phyloP scores from a whole-genome alignment of 306 rosid genomes.

The Cucurbita maxima region DNA sequence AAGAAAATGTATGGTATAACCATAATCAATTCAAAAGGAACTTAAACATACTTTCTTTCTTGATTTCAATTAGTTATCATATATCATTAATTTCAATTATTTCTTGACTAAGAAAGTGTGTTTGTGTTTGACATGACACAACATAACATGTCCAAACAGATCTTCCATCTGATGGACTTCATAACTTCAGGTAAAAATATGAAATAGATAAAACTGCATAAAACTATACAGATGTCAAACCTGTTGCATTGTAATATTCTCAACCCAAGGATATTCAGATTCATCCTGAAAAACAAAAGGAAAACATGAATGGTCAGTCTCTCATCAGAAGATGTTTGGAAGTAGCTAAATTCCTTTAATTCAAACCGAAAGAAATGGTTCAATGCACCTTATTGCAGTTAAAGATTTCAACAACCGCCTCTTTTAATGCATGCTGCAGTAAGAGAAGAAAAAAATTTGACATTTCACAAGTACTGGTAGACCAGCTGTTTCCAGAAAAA shows the following conservation, averaged over 20 bases:
- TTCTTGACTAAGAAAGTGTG: background rate
- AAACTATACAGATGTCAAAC: slow-evolving; percentile 15
- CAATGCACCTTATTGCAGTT: slow-evolving; percentile 48
- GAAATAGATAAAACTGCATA: background rate
- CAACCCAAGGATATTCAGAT: slow-evolving; percentile 51
- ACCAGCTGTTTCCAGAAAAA: background rate
- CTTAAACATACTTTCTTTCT: background rate
- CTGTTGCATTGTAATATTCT: slow-evolving; percentile 40
- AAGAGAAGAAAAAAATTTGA: background rate
- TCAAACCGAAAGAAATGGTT: background rate
- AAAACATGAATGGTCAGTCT: background rate
- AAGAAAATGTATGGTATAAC: background rate
- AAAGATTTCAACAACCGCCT: slow-evolving; percentile 56
- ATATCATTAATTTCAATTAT: background rate
- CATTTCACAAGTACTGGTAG: background rate
- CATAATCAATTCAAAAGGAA: background rate
- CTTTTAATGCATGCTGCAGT: slow-evolving; percentile 43
- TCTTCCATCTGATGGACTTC: background rate
- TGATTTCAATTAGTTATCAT: too few species aligned
- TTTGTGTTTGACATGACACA: background rate
- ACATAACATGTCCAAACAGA: background rate
- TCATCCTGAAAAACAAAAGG: slow-evolving; percentile 33
- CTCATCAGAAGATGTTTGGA: slow-evolving; percentile 4
- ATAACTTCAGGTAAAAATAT: background rate
- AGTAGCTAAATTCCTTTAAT: background rate